Evolutionary conservation across 768 basidiomycete genomes (phyloP), one percentile per base, ranked within the genome.

Genomic region (Calocybe cyanea): DNA sequence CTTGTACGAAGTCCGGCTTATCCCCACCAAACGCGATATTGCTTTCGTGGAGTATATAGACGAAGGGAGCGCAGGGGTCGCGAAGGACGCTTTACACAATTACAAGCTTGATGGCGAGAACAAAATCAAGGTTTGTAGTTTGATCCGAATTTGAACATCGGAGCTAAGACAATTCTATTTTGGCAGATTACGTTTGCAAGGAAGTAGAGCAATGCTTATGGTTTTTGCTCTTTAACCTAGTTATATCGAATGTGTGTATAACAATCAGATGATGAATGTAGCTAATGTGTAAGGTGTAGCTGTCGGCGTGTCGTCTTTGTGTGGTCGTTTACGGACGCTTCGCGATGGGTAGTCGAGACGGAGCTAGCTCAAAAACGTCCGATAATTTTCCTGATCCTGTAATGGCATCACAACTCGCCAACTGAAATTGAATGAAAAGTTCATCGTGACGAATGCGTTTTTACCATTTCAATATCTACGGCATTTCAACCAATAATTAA

Each of bases 31-130:
- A 67, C 85, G 85, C 61, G 94, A 95, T 63, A 98, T 98, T 52
- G 96, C 95, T 0, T 99, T 99, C 76, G 93, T 99, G 68, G 96
- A 99, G 63, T 99, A 87, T 56, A 58, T 85, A 63, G 96, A 98
- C 83, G 96, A 98, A 64, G 80, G 75, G 32, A 89, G 88, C 52
- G 88, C 95, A 13, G 86, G 83, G 17, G 81, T 86, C 41, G 96
- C 96, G 33, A 94, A 95, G 63, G 94, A 97, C 49, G 94, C 92
- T 13, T 68, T 98, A 58, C 94, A 99, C 79, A 97, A 97, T 65
- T 92, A 91, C 80, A 93, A 92, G 67, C 74, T 98, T 63, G 92
- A 96, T 55, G 93, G 92, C 42, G 94, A 96, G 68, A 92, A 91
- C 70, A 97, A 97, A 72, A 96, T 97, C 78, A 98, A 97, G 82